Conservation (phyloP, 2,329 filamentous ascomycete genomes). For the Diaporthe helianthi region DNA sequence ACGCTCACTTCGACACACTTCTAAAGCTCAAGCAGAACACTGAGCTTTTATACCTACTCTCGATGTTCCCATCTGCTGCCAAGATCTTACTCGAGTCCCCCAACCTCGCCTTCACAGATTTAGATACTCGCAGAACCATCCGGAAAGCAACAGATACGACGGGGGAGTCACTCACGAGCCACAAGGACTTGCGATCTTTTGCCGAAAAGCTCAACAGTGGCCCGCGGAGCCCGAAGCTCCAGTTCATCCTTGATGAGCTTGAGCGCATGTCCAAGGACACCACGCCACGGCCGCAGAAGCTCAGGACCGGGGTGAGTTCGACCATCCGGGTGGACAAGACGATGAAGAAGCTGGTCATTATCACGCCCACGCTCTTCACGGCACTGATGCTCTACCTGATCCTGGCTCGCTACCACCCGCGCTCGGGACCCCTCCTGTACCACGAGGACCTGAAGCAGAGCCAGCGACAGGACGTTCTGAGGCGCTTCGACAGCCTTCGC, state of each 20-base stretch:
- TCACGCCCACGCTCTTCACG: conserved; percentile 20
- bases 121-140: neutral
- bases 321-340: neutral
- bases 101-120: neutral
- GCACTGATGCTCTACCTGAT: conserved; percentile 21
- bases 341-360: conserved; percentile 30
- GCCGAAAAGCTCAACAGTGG: neutral
- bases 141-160: neutral
- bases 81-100: neutral
- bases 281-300: neutral
- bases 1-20: neutral
- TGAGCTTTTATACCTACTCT: conserved; percentile 24
- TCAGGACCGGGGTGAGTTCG: neutral
- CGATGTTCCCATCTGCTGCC: conserved; percentile 22
- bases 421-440: neutral
- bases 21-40: neutral
- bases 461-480: neutral
- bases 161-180: neutral
- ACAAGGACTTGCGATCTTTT: neutral
- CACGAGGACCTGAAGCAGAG: conserved; percentile 18
- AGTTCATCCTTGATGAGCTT: conserved; percentile 16
- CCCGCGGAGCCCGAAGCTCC: conserved; percentile 18
- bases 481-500: conserved; percentile 24
- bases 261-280: neutral
- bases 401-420: neutral